These are phyloP conservation scores for Volvox africanus DNA, from an alignment of 139 green algal genomes.

Conservation along the genomic window DNA sequence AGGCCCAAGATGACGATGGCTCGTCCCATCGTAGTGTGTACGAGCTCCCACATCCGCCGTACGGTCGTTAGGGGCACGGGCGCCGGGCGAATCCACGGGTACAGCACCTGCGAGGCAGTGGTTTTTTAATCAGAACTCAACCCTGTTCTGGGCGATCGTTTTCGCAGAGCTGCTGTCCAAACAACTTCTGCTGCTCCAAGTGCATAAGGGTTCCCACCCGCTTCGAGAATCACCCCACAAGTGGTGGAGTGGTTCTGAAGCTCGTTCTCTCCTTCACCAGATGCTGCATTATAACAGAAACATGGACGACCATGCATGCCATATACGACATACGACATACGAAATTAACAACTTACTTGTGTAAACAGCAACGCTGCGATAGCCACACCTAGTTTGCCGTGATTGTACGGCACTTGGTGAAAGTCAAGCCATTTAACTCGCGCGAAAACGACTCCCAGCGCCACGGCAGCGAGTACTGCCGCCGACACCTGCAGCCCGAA, in stretches of 20 bases:
- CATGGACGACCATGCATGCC: too few species aligned
- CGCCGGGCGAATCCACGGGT: constrained; percentile 35
- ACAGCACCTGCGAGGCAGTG: constrained; percentile 23
- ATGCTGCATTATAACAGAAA: too few species aligned
- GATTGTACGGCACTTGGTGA: not conserved
- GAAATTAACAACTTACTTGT: constrained; percentile 38
- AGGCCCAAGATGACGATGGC: constrained; percentile 30
- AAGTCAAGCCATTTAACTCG: not conserved
- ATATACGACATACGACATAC: too few species aligned
- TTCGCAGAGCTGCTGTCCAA: too few species aligned
- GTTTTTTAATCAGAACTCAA: too few species aligned
- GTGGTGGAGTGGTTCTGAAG: too few species aligned
- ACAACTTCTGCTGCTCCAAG: too few species aligned
- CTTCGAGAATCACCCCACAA: too few species aligned
- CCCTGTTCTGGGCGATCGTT: too few species aligned
- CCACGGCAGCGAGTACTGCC: not conserved
- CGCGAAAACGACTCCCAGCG: not conserved
- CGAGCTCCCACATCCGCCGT: constrained; percentile 30
- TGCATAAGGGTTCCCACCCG: too few species aligned
- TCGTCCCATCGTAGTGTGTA: constrained; percentile 36
- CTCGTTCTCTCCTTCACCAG: too few species aligned
- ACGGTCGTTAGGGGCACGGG: not conserved
- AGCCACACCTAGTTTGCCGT: constrained; percentile 33
- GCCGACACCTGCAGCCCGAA: not conserved
- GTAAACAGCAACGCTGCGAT: constrained; percentile 28